Evolutionary conservation across 169 alveolate species (phyloP).

Genomic region (Plasmodium falciparum): DNA sequence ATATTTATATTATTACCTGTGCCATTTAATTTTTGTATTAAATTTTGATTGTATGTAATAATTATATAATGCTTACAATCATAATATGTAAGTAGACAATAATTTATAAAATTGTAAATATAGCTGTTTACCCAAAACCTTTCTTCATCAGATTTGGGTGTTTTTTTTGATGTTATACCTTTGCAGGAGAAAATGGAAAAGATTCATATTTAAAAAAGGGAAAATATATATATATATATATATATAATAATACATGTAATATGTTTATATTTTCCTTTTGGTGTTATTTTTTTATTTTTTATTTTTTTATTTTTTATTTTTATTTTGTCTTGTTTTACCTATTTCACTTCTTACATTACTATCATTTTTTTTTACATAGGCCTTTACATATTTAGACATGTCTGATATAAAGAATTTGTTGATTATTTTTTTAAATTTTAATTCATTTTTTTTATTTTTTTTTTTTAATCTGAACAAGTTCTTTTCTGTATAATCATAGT

Average conservation of each 20-base stretch:
- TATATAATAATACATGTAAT: too few species aligned
- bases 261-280: neutral
- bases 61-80: slow-evolving; percentile 73
- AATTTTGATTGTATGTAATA: slow-evolving; percentile 32
- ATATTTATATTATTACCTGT: slow-evolving; percentile 26
- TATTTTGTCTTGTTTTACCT: slow-evolving; percentile 28
- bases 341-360: slow-evolving; percentile 59
- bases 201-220: neutral
- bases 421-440: slow-evolving; percentile 68
- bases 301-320: neutral
- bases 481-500: slow-evolving; percentile 54
- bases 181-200: neutral
- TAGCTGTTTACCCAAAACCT: slow-evolving; percentile 61
- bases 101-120: slow-evolving; percentile 66
- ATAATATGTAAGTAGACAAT: slow-evolving; percentile 39
- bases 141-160: slow-evolving; percentile 52
- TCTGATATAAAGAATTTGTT: slow-evolving; percentile 65
- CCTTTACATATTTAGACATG: slow-evolving; percentile 64
- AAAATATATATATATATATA: neutral
- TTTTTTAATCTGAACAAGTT: slow-evolving; percentile 11
- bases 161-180: slow-evolving; percentile 56
- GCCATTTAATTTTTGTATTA: slow-evolving; percentile 65
- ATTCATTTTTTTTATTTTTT: slow-evolving; percentile 50
- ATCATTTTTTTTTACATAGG: slow-evolving; percentile 62
- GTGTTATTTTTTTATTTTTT: too few species aligned